Evolutionary conservation across 148 eudicot genomes (phyloP).

Genomic region (Mesembryanthemum crystallinum): DNA sequence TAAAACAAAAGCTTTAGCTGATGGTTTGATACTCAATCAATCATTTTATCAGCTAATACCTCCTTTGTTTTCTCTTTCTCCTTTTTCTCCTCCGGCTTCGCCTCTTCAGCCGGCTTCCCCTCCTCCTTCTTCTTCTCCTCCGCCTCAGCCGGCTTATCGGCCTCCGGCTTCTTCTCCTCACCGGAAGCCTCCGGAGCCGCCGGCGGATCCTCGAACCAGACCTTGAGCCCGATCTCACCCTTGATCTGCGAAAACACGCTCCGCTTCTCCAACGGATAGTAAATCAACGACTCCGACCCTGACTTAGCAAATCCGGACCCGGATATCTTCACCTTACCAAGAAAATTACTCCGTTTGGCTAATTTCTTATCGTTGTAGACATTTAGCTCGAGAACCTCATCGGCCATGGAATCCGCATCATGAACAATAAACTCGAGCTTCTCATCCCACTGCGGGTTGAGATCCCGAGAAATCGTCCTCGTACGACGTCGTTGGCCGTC

Average conservation of each 20-base stretch:
- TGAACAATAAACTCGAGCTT: slow-evolving; percentile 61
- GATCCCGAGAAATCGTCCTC: slow-evolving; percentile 57
- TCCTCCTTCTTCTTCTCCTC: slow-evolving; percentile 26
- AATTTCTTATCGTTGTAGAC: slow-evolving; percentile 74
- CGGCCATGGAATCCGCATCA: slow-evolving; percentile 37
- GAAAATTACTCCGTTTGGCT: slow-evolving; percentile 57
- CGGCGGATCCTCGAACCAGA: slow-evolving; percentile 54
- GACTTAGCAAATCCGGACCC: slow-evolving; percentile 42
- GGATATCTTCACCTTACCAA: slow-evolving; percentile 70
- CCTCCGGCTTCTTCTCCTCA: slow-evolving; percentile 16
- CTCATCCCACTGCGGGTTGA: slow-evolving; percentile 85
- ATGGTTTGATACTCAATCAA: too few species aligned
- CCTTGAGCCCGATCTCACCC: slow-evolving; percentile 80
- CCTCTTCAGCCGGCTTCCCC: slow-evolving; percentile 18
- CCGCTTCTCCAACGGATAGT: slow-evolving; percentile 79
- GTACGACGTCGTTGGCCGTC: slow-evolving; percentile 87
- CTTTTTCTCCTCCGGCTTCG: slow-evolving; percentile 19
- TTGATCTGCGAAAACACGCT: slow-evolving; percentile 89
- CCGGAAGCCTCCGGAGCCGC: slow-evolving; percentile 25
- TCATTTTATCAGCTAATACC: not conserved
- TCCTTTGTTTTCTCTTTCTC: slow-evolving; percentile 14
- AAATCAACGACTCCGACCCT: slow-evolving; percentile 51
- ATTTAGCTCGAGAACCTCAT: slow-evolving; percentile 56
- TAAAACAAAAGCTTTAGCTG: too few species aligned
- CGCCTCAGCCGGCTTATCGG: slow-evolving; percentile 10